Evolutionary conservation across 495 filamentous ascomycete genomes (phyloP).

Genomic region (Podospora sp.): DNA sequence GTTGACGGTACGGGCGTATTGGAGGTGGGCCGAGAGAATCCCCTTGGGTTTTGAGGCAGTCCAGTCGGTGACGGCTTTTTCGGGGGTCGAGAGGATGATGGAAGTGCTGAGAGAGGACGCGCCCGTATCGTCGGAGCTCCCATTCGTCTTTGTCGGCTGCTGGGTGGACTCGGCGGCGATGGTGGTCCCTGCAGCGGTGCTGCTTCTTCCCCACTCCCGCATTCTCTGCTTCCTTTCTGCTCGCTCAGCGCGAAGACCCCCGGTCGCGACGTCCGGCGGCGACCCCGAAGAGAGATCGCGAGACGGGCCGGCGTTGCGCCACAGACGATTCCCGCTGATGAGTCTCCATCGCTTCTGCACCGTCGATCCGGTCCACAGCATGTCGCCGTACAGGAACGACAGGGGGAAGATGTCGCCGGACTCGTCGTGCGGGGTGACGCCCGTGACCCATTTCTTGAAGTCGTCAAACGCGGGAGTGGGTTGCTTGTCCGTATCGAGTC

Average conservation of each 20-base stretch:
- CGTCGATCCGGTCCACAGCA: conserved; percentile 62
- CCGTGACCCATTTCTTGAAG: conserved; percentile 59
- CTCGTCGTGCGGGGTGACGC: conserved; percentile 50
- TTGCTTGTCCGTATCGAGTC: conserved; percentile 10
- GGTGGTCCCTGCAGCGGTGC: conserved; percentile 14
- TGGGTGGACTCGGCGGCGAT: conserved; percentile 15
- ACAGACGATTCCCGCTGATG: conserved; percentile 44
- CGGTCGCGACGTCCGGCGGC: conserved; percentile 27
- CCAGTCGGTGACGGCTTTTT: conserved; percentile 35
- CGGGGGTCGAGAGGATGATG: conserved; percentile 23
- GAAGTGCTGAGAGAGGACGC: conserved; percentile 22
- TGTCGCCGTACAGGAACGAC: conserved; percentile 55
- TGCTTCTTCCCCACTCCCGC: neutral
- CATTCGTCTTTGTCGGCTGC: conserved; percentile 20
- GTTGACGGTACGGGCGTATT: conserved; percentile 61
- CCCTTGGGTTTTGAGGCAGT: conserved; percentile 31
- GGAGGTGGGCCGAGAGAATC: conserved; percentile 51
- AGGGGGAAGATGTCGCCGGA: conserved; percentile 53
- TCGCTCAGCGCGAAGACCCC: conserved; percentile 23
- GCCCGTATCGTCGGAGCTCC: conserved; percentile 27
- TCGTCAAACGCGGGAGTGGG: conserved; percentile 34
- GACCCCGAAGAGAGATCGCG: conserved; percentile 25
- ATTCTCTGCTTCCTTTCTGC: conserved; percentile 8
- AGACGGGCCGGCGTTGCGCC: conserved; percentile 22
- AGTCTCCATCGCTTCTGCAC: conserved; percentile 61